These are phyloP conservation scores for Ogataea neopini DNA, from an alignment of 805 yeast genomes.

Conservation along the genomic window DNA sequence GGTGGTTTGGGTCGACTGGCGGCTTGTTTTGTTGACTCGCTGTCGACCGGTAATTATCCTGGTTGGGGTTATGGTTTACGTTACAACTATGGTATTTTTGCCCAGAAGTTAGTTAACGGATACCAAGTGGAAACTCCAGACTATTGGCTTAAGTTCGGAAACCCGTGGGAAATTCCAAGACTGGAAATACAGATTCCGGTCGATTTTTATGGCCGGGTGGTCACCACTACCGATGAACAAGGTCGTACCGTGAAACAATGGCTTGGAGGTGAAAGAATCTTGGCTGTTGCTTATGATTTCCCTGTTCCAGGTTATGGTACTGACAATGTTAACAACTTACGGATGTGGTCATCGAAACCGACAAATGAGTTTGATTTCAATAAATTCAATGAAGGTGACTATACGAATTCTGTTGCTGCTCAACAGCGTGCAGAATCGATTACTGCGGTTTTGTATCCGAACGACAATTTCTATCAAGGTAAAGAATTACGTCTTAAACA, in stretches of 20 bases:
- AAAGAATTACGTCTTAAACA: constrained; percentile 91
- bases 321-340: constrained; percentile 78
- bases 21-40: constrained; percentile 89
- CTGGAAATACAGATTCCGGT: constrained; percentile 85
- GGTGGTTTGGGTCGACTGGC: constrained; percentile 96
- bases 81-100: constrained; percentile 90
- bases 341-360: constrained; percentile 89
- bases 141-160: constrained; percentile 85
- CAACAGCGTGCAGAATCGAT: constrained; percentile 91
- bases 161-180: constrained; percentile 93
- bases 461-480: constrained; percentile 89
- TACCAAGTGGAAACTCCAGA: constrained; percentile 95
- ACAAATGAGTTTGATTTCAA: constrained; percentile 88
- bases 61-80: constrained; percentile 97
- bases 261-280: constrained; percentile 87
- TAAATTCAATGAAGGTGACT: constrained; percentile 90
- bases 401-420: constrained; percentile 75
- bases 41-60: constrained; percentile 81
- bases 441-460: constrained; percentile 90
- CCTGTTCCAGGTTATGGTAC: constrained; percentile 92
- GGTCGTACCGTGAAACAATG: constrained; percentile 64
- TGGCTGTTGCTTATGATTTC: constrained; percentile 88
- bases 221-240: constrained; percentile 50
- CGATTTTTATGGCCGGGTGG: constrained; percentile 83
- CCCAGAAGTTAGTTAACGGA: constrained; percentile 87